These are phyloP conservation scores for Ophiostoma tasmaniense DNA, from an alignment of 2,329 filamentous ascomycete species.

Conservation along the genomic window DNA sequence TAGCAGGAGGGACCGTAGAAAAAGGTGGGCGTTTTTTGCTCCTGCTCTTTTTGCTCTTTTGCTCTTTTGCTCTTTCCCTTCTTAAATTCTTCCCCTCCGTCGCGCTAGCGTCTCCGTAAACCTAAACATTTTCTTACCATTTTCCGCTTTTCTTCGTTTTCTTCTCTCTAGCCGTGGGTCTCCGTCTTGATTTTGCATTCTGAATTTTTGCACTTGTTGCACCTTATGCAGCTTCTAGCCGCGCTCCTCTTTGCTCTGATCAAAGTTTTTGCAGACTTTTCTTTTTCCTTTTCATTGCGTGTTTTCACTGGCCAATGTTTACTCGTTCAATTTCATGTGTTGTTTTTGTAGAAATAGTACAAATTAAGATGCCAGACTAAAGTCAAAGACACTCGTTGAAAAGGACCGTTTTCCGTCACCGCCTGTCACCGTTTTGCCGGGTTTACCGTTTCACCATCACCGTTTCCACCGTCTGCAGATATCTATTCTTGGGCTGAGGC, in stretches of 20 bases:
- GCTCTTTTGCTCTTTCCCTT: not conserved
- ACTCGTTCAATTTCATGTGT: not conserved
- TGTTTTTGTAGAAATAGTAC: not conserved
- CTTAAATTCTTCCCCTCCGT: not conserved
- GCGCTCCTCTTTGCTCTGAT: not conserved
- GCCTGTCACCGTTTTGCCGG: not conserved
- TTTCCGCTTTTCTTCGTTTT: not conserved
- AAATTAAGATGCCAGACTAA: no score
- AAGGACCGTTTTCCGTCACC: not conserved
- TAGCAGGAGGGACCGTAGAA: not conserved
- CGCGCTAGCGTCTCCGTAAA: not conserved
- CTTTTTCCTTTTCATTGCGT: not conserved
- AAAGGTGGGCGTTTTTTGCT: slow-evolving; percentile 4
- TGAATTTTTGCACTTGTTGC: not conserved
- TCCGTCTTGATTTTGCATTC: not conserved
- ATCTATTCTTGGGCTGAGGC: not conserved
- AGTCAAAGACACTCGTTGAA: not conserved
- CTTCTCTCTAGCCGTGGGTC: not conserved
- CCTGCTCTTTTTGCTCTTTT: not conserved
- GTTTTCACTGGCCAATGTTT: not conserved
- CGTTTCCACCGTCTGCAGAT: not conserved
- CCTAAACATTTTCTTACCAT: not conserved
- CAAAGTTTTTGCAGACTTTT: slow-evolving; percentile 6
- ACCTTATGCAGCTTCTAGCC: not conserved
- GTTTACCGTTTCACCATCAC: not conserved